Percentiles rank a stretch among this genome's conserved stretches.
These are phyloP conservation scores for Mycena maculata DNA, from an alignment of 768 basidiomycete species.

Conservation along the genomic window DNA sequence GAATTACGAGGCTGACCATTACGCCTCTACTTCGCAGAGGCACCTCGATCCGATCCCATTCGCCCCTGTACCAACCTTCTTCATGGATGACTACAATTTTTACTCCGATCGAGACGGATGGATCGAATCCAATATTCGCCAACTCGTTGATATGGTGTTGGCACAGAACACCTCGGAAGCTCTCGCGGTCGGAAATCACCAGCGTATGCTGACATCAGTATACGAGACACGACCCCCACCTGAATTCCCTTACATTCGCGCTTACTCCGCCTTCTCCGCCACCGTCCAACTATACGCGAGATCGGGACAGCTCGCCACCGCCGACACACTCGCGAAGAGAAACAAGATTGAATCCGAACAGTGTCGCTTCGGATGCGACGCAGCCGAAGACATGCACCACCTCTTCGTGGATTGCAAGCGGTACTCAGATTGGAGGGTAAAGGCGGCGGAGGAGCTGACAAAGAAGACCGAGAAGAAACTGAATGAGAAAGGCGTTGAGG, in stretches of 20 bases:
- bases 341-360: neutral
- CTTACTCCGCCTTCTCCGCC: constrained; percentile 34
- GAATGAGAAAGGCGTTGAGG: neutral
- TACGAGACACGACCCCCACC: constrained; percentile 19
- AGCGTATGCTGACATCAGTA: neutral
- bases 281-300: constrained; percentile 36
- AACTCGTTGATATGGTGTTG: neutral
- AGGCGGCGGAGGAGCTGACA: neutral
- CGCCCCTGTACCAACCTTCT: constrained; percentile 20
- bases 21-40: constrained; percentile 2
- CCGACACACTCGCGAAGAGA: neutral
- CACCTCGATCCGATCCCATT: rapidly evolving
- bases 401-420: constrained; percentile 2
- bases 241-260: constrained; percentile 28
- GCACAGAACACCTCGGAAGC: neutral
- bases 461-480: neutral
- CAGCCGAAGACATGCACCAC: neutral
- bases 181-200: neutral
- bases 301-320: constrained; percentile 37
- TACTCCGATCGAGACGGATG: constrained; percentile 9
- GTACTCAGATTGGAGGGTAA: neutral
- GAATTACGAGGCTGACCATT: constrained; percentile 20
- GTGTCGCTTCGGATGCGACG: neutral
- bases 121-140: constrained; percentile 14
- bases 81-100: constrained; percentile 23